These are phyloP conservation scores for Striga asiatica DNA, from an alignment of 257 asterid genomes.

Conservation along the genomic window DNA sequence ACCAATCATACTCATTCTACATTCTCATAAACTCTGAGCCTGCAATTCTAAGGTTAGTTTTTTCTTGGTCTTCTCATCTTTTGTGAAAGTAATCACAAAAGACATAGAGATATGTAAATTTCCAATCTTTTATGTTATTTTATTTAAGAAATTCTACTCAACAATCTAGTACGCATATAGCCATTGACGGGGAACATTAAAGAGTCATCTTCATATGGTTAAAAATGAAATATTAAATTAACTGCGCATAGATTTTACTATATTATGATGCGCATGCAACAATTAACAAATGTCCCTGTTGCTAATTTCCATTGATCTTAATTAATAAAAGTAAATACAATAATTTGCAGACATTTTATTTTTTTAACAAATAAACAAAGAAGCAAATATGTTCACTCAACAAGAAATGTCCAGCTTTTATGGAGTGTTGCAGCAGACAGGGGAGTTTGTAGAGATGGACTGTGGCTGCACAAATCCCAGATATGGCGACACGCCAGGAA, in stretches of 20 bases:
- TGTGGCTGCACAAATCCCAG: slow-evolving; percentile 23
- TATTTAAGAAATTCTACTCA: no score
- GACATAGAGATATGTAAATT: neutral
- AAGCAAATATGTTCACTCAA: slow-evolving; percentile 15
- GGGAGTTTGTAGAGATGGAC: neutral
- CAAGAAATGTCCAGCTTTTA: slow-evolving; percentile 9
- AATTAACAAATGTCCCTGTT: no score
- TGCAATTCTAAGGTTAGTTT: neutral
- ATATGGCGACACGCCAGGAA: slow-evolving; percentile 27
- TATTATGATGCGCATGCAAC: no score
- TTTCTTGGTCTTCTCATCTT: neutral
- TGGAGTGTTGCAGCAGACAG: slow-evolving; percentile 8
- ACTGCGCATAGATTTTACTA: no score
- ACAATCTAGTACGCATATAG: no score
- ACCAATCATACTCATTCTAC: neutral
- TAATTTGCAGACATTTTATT: no score
- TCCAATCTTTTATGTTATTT: neutral
- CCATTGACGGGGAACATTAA: no score
- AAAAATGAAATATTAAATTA: no score
- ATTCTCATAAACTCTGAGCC: neutral
- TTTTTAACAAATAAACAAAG: neutral
- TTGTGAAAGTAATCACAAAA: neutral
- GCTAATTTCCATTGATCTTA: neutral
- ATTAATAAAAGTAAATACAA: no score
- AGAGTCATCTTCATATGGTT: no score